Conservation (phyloP, 2,329 filamentous ascomycete species). For the Hypoxylon sp. region DNA sequence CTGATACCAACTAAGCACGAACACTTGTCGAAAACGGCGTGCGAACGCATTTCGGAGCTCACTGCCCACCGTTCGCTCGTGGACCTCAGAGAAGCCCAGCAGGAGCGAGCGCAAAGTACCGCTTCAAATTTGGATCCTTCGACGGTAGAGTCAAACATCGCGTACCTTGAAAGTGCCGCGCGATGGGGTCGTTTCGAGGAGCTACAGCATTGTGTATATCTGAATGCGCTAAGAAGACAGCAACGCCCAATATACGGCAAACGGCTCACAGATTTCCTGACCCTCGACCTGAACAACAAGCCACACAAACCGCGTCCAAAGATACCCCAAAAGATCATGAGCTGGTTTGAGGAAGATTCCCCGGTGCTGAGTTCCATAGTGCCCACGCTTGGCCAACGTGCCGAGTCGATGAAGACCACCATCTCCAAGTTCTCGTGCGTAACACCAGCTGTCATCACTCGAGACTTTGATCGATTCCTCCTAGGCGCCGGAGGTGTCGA, state of each 20-base stretch:
- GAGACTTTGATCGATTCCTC: slow-evolving; percentile 74
- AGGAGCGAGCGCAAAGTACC: slow-evolving; percentile 64
- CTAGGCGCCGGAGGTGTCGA: slow-evolving; percentile 68
- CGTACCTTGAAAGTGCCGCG: slow-evolving; percentile 74
- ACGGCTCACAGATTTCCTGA: slow-evolving; percentile 77
- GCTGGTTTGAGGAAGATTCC: slow-evolving; percentile 79
- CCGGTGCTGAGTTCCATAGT: slow-evolving; percentile 70
- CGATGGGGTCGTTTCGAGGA: slow-evolving; percentile 77
- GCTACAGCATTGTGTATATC: slow-evolving; percentile 79
- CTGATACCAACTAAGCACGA: slow-evolving; percentile 78
- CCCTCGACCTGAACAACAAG: slow-evolving; percentile 66
- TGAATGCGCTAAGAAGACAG: slow-evolving; percentile 82
- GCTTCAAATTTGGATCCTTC: slow-evolving; percentile 67
- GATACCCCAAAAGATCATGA: slow-evolving; percentile 68
- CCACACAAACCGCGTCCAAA: slow-evolving; percentile 68
- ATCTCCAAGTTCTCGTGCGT: slow-evolving; percentile 92
- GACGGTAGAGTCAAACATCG: slow-evolving; percentile 72
- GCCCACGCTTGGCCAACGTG: slow-evolving; percentile 76
- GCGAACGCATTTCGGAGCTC: slow-evolving; percentile 67
- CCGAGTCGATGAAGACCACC: slow-evolving; percentile 73
- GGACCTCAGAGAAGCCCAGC: slow-evolving; percentile 76
- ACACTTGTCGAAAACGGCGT: slow-evolving; percentile 61
- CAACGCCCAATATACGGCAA: slow-evolving; percentile 83
- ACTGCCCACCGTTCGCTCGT: slow-evolving; percentile 75
- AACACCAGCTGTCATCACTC: slow-evolving; percentile 85